phyloP scores from a whole-genome alignment of 768 basidiomycete genomes.

The Tulasnella sp. region DNA sequence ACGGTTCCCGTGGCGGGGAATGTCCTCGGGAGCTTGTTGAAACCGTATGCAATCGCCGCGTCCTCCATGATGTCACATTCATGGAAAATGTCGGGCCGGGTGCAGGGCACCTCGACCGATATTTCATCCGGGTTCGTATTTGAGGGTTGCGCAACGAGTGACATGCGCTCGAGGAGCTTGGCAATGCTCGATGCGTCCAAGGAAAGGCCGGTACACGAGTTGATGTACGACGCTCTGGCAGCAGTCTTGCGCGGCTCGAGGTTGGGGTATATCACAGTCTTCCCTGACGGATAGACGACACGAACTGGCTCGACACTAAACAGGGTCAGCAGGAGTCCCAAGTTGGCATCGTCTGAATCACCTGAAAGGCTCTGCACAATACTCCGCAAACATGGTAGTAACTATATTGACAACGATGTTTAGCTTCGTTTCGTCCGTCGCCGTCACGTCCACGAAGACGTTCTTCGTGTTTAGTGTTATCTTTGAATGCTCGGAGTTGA shows the following conservation, averaged over 20 bases:
- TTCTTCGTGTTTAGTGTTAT: constrained; percentile 89
- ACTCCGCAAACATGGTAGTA: constrained; percentile 96
- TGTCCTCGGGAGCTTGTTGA: constrained; percentile 85
- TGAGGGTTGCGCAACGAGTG: constrained; percentile 46
- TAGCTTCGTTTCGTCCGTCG: constrained; percentile 92
- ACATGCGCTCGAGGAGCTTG: constrained; percentile 72
- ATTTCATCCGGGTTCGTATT: constrained; percentile 50
- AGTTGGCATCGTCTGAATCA: constrained; percentile 31
- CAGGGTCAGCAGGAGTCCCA: not conserved
- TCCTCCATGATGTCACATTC: constrained; percentile 99
- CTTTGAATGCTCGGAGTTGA: constrained; percentile 95
- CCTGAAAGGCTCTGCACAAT: constrained; percentile 86
- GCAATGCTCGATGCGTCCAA: constrained; percentile 55
- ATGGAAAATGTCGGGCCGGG: constrained; percentile 95
- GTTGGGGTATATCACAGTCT: constrained; percentile 64
- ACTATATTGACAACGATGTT: constrained; percentile 93
- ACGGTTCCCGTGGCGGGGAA: constrained; percentile 94
- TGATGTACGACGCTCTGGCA: constrained; percentile 83
- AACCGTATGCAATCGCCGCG: constrained; percentile 93
- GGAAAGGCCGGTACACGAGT: constrained; percentile 82
- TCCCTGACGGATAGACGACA: constrained; percentile 67
- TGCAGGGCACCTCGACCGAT: constrained; percentile 70
- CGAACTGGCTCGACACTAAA: constrained; percentile 86
- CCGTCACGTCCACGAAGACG: constrained; percentile 93
- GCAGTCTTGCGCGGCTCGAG: constrained; percentile 56